Evolutionary conservation across 371 early-diverging fungal species (phyloP).

Genomic region (Actinomortierella wolfii): DNA sequence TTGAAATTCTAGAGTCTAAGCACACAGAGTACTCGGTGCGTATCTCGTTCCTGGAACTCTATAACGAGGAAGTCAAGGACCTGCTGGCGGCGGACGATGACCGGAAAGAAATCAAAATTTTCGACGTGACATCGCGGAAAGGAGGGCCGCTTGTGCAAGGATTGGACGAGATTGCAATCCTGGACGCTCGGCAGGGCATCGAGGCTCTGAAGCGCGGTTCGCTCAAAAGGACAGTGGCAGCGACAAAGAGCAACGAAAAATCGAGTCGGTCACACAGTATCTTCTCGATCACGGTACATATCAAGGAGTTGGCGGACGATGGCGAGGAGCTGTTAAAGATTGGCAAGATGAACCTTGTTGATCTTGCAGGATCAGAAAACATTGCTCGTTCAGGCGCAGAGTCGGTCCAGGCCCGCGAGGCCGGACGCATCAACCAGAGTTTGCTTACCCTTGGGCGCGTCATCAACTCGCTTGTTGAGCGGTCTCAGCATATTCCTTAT

Average conservation of each 20-base stretch:
- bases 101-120: constrained; percentile 61
- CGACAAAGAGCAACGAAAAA: constrained; percentile 89
- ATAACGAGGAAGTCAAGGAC: constrained; percentile 98
- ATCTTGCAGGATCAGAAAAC: constrained; percentile 98
- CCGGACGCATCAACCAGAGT: constrained; percentile 90
- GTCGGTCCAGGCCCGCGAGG: constrained; percentile 86
- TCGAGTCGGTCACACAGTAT: constrained; percentile 96
- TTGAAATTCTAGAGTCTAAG: constrained; percentile 65
- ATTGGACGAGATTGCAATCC: constrained; percentile 76
- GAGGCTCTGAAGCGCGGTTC: constrained; percentile 77
- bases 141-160: constrained; percentile 81
- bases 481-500: constrained; percentile 87
- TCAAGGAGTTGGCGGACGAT: constrained; percentile 74
- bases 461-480: constrained; percentile 87
- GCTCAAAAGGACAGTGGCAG: constrained; percentile 78
- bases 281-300: constrained; percentile 88
- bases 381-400: constrained; percentile 91
- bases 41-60: constrained; percentile 94
- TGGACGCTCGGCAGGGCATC: constrained; percentile 76
- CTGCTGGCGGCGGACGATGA: constrained; percentile 66
- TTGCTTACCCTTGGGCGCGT: constrained; percentile 92
- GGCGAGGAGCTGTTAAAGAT: constrained; percentile 85
- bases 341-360: constrained; percentile 96
- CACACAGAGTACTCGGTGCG: constrained; percentile 74
- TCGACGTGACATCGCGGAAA: constrained; percentile 69